These are phyloP conservation scores for Imleria badia DNA, from an alignment of 768 basidiomycete species.

Conservation along the genomic window DNA sequence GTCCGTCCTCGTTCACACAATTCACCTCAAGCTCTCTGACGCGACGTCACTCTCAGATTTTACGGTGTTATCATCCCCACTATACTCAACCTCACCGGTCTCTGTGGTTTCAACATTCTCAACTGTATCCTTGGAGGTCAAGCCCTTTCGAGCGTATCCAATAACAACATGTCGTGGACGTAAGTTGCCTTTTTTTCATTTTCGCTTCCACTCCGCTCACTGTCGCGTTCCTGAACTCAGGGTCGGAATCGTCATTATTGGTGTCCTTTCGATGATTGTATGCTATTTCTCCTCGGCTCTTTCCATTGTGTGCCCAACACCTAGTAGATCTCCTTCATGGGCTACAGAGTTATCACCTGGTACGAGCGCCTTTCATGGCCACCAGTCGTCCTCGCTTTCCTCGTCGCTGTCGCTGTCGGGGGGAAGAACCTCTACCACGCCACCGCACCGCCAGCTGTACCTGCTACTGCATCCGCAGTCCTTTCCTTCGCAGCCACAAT, in stretches of 20 bases:
- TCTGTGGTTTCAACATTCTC: slow-evolving; percentile 64
- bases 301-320: slow-evolving; percentile 1
- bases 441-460: slow-evolving; percentile 43
- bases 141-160: slow-evolving; percentile 56
- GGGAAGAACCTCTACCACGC: slow-evolving; percentile 63
- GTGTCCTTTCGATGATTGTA: slow-evolving; percentile 61
- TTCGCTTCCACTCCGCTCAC: slow-evolving; percentile 8
- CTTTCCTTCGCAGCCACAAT: slow-evolving; percentile 68
- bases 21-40: slow-evolving; percentile 11
- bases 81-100: slow-evolving; percentile 55
- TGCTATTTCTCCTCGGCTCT: slow-evolving; percentile 18
- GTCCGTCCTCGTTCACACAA: slow-evolving; percentile 40
- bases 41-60: slow-evolving; percentile 34
- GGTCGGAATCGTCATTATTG: slow-evolving; percentile 81
- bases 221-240: slow-evolving; percentile 33
- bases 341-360: slow-evolving; percentile 62
- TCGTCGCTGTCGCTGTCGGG: slow-evolving; percentile 71
- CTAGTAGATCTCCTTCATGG: slow-evolving; percentile 60
- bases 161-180: slow-evolving; percentile 51
- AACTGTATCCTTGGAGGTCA: slow-evolving; percentile 72
- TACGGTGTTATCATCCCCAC: slow-evolving; percentile 55
- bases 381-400: slow-evolving; percentile 70
- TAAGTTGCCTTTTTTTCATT: slow-evolving; percentile 25
- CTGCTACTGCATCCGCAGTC: slow-evolving; percentile 54
- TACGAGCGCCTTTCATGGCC: slow-evolving; percentile 79